A percentile compares a stretch with the other conserved stretches of the same genome.
phyloP scores from a whole-genome alignment of 345 rosid species.

The Eucalyptus victrix region DNA sequence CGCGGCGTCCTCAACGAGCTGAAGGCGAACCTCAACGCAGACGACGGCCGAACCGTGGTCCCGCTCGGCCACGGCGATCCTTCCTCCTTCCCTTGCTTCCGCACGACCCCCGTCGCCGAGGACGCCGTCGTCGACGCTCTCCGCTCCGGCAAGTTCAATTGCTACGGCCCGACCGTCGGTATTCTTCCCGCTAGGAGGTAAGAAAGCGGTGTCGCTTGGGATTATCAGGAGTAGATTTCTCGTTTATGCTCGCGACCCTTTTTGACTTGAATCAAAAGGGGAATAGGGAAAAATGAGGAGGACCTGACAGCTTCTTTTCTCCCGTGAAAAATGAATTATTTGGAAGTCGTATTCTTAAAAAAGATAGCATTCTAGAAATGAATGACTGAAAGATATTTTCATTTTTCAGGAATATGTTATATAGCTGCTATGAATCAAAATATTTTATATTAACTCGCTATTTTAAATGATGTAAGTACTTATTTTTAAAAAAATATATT shows the following conservation, averaged over 20 bases:
- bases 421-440: no score
- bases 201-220: neutral
- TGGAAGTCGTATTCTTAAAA: no score
- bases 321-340: no score
- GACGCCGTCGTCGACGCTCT: conserved; percentile 42
- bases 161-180: conserved; percentile 35
- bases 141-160: conserved; percentile 33
- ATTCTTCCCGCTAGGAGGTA: conserved; percentile 53
- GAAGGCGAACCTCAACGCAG: conserved; percentile 18
- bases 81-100: conserved; percentile 46
- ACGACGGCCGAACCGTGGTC: conserved; percentile 15
- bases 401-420: no score
- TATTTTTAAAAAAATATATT: no score
- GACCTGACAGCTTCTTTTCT: no score
- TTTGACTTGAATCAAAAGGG: neutral
- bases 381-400: no score
- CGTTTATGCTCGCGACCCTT: neutral
- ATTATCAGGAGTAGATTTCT: no score
- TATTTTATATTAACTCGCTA: accelerated
- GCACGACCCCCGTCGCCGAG: conserved; percentile 34
- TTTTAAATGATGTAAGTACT: no score
- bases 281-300: no score
- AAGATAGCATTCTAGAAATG: no score
- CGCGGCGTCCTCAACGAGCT: conserved; percentile 26
- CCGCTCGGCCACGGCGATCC: conserved; percentile 73